These are phyloP conservation scores for Leucaena leucocephala DNA, from an alignment of 306 rosid species.

Conservation along the genomic window DNA sequence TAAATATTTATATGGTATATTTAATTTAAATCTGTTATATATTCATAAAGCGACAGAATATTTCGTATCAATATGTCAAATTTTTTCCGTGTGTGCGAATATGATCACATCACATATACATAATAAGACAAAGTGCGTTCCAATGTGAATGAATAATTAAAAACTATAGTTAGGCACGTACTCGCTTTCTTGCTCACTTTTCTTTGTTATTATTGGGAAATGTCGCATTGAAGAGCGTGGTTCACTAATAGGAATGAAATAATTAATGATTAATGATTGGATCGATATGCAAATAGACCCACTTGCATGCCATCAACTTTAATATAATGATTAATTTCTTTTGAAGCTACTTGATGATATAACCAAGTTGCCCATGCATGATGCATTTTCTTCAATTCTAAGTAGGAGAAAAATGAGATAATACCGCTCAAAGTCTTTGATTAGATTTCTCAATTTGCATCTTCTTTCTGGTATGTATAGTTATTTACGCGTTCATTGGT, in stretches of 20 bases:
- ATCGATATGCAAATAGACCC: neutral
- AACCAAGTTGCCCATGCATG: neutral
- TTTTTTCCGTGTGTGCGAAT: neutral
- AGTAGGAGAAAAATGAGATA: neutral
- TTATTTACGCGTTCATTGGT: neutral
- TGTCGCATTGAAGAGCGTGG: neutral
- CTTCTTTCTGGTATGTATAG: too few relatives aligned
- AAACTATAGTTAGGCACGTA: neutral
- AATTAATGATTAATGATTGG: neutral
- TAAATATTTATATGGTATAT: neutral
- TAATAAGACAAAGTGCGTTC: neutral
- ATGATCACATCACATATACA: too few relatives aligned
- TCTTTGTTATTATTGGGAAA: neutral
- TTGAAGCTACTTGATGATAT: neutral
- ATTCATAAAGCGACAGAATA: neutral
- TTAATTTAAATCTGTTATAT: neutral
- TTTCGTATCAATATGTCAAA: neutral
- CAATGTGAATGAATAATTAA: neutral
- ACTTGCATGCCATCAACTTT: neutral
- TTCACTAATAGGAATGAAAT: neutral
- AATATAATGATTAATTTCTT: neutral
- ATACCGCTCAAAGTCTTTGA: neutral
- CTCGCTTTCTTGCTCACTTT: neutral
- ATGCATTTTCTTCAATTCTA: neutral
- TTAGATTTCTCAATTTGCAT: neutral